phyloP scores from a whole-genome alignment of 352 stramenopile species.

The Phytophthora gonapodyides region DNA sequence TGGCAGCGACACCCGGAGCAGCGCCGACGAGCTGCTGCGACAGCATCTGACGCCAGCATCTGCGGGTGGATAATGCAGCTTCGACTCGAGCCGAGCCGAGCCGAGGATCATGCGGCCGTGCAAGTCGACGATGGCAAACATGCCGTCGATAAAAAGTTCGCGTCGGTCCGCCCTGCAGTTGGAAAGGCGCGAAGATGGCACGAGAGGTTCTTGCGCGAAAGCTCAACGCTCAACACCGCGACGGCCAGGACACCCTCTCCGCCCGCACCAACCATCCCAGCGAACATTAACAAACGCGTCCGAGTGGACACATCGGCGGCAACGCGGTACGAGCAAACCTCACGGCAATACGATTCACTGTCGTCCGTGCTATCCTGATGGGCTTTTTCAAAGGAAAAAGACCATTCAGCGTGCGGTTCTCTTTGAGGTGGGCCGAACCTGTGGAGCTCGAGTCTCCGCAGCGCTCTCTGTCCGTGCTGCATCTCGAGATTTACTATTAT shows the following conservation, averaged over 20 bases:
- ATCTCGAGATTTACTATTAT: conserved; percentile 26
- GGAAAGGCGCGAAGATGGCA: conserved; percentile 25
- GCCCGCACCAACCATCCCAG: not conserved
- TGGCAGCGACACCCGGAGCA: not conserved
- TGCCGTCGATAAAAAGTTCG: conserved; percentile 19
- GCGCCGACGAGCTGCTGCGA: not conserved
- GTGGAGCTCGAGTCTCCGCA: conserved; percentile 21
- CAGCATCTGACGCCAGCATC: conserved; percentile 3
- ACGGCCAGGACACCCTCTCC: not conserved
- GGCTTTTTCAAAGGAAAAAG: conserved; percentile 1
- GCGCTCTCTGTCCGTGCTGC: conserved; percentile 22
- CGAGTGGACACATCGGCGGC: too few relatives aligned
- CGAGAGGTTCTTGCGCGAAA: not conserved
- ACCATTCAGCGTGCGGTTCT: conserved; percentile 26
- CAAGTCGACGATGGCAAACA: conserved; percentile 11
- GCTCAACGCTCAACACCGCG: not conserved
- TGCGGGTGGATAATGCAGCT: conserved; percentile 21
- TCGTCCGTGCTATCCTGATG: not conserved
- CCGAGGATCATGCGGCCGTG: conserved; percentile 7
- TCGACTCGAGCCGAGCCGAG: not conserved
- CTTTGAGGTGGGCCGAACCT: conserved; percentile 28
- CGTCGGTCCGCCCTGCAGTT: conserved; percentile 19
- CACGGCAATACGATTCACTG: too few relatives aligned
- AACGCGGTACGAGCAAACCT: too few relatives aligned
- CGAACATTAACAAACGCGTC: too few relatives aligned